These are phyloP conservation scores for Barbarea vulgaris DNA, from an alignment of 345 rosid genomes.

Conservation along the genomic window DNA sequence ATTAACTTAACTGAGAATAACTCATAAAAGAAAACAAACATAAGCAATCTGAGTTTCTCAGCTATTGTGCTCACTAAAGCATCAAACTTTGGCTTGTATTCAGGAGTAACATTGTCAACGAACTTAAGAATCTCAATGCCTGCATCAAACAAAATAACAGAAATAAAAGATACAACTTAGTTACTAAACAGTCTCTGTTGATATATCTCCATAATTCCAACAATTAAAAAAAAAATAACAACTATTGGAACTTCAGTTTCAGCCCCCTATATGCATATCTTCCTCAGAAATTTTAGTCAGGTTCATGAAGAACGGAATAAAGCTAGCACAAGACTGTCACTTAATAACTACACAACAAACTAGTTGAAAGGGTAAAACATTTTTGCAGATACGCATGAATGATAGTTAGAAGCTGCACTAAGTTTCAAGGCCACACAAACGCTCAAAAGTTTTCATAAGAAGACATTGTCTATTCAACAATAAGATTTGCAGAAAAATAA, in stretches of 20 bases:
- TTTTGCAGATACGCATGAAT: neutral
- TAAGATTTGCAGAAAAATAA: neutral
- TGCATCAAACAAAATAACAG: constrained; percentile 38
- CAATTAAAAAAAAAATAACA: neutral
- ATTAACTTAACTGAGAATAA: neutral
- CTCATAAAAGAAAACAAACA: neutral
- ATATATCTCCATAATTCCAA: neutral
- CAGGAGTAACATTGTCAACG: constrained; percentile 85
- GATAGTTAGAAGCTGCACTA: neutral
- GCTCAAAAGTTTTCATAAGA: neutral
- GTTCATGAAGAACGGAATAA: too few species aligned
- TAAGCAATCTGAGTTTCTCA: neutral
- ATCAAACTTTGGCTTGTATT: constrained; percentile 94
- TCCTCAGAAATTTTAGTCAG: neutral
- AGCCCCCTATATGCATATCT: neutral
- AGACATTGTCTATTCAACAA: neutral
- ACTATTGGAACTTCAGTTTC: neutral
- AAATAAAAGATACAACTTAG: neutral
- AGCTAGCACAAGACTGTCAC: neutral
- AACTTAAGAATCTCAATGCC: constrained; percentile 85
- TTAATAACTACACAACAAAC: constrained; percentile 1
- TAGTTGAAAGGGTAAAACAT: neutral
- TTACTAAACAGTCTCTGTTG: neutral
- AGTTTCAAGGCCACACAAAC: too few species aligned
- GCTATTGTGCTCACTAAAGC: constrained; percentile 64